Evolutionary conservation across 257 asterid genomes (phyloP), one percentile per base, ranked within the genome.

Genomic region (Plantago major): DNA sequence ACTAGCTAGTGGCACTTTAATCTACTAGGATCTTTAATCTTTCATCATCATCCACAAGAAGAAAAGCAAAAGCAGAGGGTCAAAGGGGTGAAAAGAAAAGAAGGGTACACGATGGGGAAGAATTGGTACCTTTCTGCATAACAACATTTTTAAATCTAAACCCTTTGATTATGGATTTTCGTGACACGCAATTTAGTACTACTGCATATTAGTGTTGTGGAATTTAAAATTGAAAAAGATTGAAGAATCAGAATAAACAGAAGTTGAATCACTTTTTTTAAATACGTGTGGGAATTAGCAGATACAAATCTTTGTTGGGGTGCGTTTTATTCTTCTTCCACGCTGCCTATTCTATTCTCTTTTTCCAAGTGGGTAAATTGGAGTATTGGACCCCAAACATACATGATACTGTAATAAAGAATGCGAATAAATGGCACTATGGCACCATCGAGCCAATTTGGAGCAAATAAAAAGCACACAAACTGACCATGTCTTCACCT

Each of bases 261-360:
- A 44, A 44, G n/a, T 44, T 10, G 48, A 4, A 10, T 3, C 5
- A 44, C n/a, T 44, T 44, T 13, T 18, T 19, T 10, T 10, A 11
- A 2, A 53, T 22, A 51, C 37, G 58, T 46, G 0, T 50, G 63
- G 62, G 71, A 58, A 69, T 37, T 52, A 54, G 63, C 65, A 56
- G 40, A 62, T 57, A 55, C 69, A 63, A 66, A 77, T 77, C 82
- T 70, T 73, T 58, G 82, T 77, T 70, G 82, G 82, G 60, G 63
- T 73, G 67, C 82, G 79, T 52, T 73, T 67, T 73, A 62, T 69
- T 73, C 76, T 73, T 77, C 76, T 42, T 42, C 50, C 50, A 42
- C 43, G 40, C 82, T 63, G 71, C 30, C 30, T 52, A 52, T 52
- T 52, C 33, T 28, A 50, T 28, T 22, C 55, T 9, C 19, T 49